Conservation (phyloP, 1,284 basidiomycete species). For the Gymnopus androsaceus region DNA sequence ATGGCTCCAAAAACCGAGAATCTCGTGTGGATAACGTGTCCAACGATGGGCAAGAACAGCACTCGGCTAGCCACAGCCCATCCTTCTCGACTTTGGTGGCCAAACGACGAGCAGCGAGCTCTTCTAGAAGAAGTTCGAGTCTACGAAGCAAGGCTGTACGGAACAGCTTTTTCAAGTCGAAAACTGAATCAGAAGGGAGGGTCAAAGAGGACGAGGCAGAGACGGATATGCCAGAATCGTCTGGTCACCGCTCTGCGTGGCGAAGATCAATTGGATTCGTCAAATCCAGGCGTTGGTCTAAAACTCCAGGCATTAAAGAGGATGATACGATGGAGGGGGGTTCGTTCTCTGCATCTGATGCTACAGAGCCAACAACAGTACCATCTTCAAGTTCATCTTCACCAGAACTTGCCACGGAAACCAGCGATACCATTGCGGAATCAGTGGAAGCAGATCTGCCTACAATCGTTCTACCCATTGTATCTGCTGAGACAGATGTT, state of each 20-base stretch:
- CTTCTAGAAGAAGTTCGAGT: neutral
- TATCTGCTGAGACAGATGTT: no score
- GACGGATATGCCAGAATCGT: conserved; percentile 23
- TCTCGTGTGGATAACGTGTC: neutral
- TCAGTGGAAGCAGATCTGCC: no score
- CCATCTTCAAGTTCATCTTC: neutral
- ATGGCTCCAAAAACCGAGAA: neutral
- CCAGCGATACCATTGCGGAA: no score
- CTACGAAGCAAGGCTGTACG: conserved; percentile 24
- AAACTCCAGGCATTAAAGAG: conserved; percentile 21
- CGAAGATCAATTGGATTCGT: conserved; percentile 2
- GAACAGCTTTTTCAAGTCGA: conserved; percentile 34
- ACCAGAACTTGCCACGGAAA: neutral
- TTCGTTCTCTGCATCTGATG: neutral
- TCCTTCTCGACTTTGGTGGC: neutral
- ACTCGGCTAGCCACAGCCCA: neutral
- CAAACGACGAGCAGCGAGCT: neutral
- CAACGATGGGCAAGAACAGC: neutral
- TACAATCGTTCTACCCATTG: no score
- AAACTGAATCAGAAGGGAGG: neutral
- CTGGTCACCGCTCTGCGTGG: conserved; percentile 25
- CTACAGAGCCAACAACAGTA: neutral
- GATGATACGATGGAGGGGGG: neutral
- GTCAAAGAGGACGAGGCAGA: neutral
- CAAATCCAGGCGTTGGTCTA: conserved; percentile 35